Evolutionary conservation across 2,329 filamentous ascomycete species (phyloP), one percentile per base, ranked within the genome.

Genomic region (Diatrype stigma): DNA sequence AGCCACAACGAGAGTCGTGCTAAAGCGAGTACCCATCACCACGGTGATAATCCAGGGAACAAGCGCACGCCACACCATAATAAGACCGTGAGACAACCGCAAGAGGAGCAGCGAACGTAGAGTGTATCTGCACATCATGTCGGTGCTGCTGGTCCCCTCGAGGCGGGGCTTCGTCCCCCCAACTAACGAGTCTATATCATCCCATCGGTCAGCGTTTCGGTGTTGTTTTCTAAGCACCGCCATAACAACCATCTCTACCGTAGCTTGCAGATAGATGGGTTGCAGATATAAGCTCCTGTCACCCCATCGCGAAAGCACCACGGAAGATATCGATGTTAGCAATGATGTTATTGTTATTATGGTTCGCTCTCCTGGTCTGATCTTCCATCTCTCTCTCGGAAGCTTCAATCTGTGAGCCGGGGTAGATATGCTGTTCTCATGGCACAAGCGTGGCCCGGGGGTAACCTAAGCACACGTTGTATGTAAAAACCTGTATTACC

Each of bases 1-100:
- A 94, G 88, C 66, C 94, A 99, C 70, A 92, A 96, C 66, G 90
- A 93, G 57, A 96, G 92, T 55, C 90, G 93, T 60, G 91, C 96
- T 65, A 96, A 96, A 73, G 80, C 76, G 17, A 70, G 71, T 51
- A 77, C 81, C 54, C 68, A 67, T 50, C 64, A 69, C 52, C 63
- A 69, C 49, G 56, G 58, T 55, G 64, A 66, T 40, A 63, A 63
- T 53, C 59, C 60, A 47, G 52, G 52, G n/a, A 64, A 68, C 49
- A 67, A 67, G 50, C 67, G 69, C 50, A 59, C 61, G 47, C 55
- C 63, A 17, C 63, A 63, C 42, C 63, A 68, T 47, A 61, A 61
- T 42, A 63, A 63, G 37, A 45, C 55, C 21, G 46, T 42, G 21
- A 45, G 62, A 51, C 63, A 61, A 54, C 51, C 62, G 21, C 64